These are phyloP conservation scores for Hebeloma cylindrosporum DNA, from an alignment of 768 basidiomycete species.

Conservation along the genomic window DNA sequence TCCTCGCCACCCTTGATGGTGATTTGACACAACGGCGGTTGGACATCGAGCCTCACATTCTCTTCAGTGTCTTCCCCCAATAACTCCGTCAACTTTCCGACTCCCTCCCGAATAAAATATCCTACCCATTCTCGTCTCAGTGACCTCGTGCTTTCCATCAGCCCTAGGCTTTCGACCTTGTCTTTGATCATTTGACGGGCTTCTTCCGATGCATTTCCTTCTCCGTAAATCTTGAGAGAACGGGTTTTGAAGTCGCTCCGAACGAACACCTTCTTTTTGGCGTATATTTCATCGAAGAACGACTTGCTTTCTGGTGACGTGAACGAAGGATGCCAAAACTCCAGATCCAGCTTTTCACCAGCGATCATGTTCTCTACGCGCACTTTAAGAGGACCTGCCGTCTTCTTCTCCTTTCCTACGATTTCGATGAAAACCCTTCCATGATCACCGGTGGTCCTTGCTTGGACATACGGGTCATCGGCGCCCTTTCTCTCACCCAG, in stretches of 20 bases:
- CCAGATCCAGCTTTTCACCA: slow-evolving; percentile 46
- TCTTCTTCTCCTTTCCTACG: slow-evolving; percentile 52
- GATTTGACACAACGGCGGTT: slow-evolving; percentile 37
- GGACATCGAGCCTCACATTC: slow-evolving; percentile 46
- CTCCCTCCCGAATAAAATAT: slow-evolving; percentile 51
- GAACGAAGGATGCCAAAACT: slow-evolving; percentile 52
- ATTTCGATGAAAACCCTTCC: slow-evolving; percentile 41
- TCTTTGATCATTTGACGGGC: slow-evolving; percentile 45
- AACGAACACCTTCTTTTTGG: slow-evolving; percentile 39
- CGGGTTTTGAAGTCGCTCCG: slow-evolving; percentile 46
- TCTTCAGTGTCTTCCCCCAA: slow-evolving; percentile 60
- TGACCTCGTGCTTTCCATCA: slow-evolving; percentile 27
- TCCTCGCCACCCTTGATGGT: slow-evolving; percentile 58
- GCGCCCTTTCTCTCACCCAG: slow-evolving; percentile 39
- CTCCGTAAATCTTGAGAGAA: slow-evolving; percentile 48
- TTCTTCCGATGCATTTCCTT: slow-evolving; percentile 34
- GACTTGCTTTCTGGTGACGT: slow-evolving; percentile 23
- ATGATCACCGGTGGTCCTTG: slow-evolving; percentile 20
- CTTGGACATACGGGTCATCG: slow-evolving; percentile 18
- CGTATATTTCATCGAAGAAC: slow-evolving; percentile 31
- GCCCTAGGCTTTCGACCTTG: slow-evolving; percentile 50
- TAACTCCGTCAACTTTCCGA: slow-evolving; percentile 49
- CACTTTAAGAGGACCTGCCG: slow-evolving; percentile 57
- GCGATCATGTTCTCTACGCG: slow-evolving; percentile 53
- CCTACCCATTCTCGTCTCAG: slow-evolving; percentile 42